A percentile compares a stretch with the other conserved stretches of the same genome.
Conservation (phyloP, 306 rosid genomes). For the Corylus heterophylla region DNA sequence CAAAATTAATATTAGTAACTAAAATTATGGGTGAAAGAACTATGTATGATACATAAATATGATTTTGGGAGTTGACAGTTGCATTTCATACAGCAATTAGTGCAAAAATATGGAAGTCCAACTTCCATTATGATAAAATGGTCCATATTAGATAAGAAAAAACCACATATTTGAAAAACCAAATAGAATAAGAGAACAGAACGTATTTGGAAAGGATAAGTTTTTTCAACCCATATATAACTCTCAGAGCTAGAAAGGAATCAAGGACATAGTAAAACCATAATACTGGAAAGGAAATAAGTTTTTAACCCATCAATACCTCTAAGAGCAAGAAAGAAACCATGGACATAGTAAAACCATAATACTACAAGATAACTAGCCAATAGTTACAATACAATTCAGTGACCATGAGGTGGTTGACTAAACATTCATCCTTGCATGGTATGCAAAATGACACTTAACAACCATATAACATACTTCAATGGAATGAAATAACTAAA, state of each 20-base stretch:
- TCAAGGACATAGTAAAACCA: no score
- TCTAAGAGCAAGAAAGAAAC: not conserved
- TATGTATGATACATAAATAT: not conserved
- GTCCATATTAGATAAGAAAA: no score
- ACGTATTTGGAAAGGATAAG: not conserved
- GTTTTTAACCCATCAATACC: not conserved
- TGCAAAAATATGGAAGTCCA: no score
- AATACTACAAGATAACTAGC: not conserved
- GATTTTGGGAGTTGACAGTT: not conserved
- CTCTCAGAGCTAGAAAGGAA: no score
- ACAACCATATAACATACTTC: not conserved
- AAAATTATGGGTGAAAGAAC: not conserved
- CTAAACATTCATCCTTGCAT: not conserved
- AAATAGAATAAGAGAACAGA: not conserved
- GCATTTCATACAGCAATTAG: not conserved
- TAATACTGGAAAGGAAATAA: no score
- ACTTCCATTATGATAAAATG: no score
- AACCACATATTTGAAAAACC: not conserved
- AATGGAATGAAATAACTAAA: not conserved
- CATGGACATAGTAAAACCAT: not conserved
- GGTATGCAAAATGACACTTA: conserved; percentile 1
- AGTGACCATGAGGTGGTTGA: not conserved
- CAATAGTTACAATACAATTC: not conserved
- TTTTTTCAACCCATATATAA: not conserved
- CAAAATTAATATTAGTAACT: not conserved